Evolutionary conservation across 2,329 filamentous ascomycete genomes (phyloP).

Genomic region (Verticillium klebahnii): DNA sequence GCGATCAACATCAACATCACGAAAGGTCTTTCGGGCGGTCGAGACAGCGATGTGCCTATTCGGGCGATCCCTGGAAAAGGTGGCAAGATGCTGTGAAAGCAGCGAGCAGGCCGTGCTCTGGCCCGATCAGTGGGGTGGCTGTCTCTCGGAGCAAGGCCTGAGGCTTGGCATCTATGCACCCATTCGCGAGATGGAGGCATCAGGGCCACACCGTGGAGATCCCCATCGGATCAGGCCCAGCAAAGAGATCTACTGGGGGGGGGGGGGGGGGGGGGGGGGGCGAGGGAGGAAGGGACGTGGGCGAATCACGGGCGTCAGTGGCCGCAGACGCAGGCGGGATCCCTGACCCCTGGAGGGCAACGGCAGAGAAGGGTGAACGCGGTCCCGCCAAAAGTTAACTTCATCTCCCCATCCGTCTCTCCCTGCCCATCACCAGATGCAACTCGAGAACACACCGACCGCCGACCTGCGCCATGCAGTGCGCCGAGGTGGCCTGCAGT

Average conservation of each 20-base stretch:
- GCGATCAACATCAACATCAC: not conserved
- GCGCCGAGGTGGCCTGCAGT: not conserved
- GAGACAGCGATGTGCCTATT: not conserved
- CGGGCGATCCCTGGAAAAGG: not conserved
- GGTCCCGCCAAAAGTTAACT: not conserved
- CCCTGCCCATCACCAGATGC: not conserved
- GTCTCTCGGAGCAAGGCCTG: not conserved
- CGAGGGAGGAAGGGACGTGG: not conserved
- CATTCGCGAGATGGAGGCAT: not conserved
- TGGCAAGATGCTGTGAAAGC: not conserved
- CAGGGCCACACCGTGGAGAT: not conserved
- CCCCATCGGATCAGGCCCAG: not conserved
- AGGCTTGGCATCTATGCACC: not conserved
- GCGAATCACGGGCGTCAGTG: not conserved
- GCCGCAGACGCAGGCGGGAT: not conserved
- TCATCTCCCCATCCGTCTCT: not conserved
- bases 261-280: too few relatives aligned
- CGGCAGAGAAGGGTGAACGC: not conserved
- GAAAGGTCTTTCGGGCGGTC: not conserved
- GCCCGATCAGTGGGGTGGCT: not conserved
- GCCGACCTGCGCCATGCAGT: not conserved
- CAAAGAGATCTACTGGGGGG: not conserved
- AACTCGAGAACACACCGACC: not conserved
- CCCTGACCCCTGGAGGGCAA: not conserved
- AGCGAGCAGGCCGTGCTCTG: not conserved